Conservation (phyloP, 768 basidiomycete species). For the Rhodotorula paludigena region DNA sequence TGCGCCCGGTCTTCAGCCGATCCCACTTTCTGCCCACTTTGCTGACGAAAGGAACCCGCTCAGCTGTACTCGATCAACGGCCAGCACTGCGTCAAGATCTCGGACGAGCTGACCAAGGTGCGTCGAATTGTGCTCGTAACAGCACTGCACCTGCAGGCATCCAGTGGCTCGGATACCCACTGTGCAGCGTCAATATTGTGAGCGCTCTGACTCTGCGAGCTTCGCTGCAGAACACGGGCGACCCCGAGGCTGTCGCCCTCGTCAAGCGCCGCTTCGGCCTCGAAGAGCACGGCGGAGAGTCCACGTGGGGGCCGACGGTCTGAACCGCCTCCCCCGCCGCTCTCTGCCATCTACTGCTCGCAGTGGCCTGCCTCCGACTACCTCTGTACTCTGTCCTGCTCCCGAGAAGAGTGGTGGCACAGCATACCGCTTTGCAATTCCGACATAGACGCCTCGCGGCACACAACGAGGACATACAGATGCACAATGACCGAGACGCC, state of each 20-base stretch:
- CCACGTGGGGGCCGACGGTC: constrained; percentile 5
- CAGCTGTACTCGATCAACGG: constrained; percentile 64
- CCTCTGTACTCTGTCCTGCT: no score
- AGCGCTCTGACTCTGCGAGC: neutral
- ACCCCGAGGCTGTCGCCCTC: constrained; percentile 56
- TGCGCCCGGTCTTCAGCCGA: neutral
- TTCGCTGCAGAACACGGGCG: constrained; percentile 61
- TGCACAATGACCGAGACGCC: no score
- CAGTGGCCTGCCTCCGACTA: neutral
- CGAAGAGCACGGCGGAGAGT: constrained; percentile 8
- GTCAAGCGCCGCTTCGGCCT: constrained; percentile 53
- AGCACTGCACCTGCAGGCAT: no score
- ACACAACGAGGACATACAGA: no score
- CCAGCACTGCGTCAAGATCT: constrained; percentile 81
- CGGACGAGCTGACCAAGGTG: constrained; percentile 83
- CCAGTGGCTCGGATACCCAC: no score
- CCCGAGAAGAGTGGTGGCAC: neutral
- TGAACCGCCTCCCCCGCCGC: neutral
- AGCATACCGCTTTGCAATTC: neutral
- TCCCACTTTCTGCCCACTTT: no score
- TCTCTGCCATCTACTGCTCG: neutral
- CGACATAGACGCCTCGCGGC: neutral
- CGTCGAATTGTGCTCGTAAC: no score
- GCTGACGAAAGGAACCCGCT: neutral
- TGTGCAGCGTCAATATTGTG: no score